These are phyloP conservation scores for Kuraishia floccosa DNA, from an alignment of 805 yeast species.

Conservation along the genomic window DNA sequence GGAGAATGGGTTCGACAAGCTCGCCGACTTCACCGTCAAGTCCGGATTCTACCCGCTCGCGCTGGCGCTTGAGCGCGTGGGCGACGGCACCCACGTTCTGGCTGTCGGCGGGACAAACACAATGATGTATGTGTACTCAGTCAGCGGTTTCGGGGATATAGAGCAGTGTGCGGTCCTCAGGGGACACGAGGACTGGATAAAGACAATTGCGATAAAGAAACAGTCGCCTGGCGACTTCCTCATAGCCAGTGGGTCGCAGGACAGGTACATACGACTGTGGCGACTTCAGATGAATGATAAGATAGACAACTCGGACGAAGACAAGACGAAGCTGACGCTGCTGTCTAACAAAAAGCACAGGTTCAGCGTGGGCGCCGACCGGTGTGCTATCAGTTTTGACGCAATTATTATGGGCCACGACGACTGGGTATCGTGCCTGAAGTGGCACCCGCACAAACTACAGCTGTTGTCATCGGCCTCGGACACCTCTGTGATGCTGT, in stretches of 20 bases:
- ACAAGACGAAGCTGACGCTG: constrained; percentile 34
- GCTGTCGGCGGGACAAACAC: constrained; percentile 69
- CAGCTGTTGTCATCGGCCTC: constrained; percentile 78
- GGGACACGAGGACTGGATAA: constrained; percentile 98
- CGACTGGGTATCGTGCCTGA: constrained; percentile 85
- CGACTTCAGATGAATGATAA: constrained; percentile 45
- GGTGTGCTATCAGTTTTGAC: constrained; percentile 65
- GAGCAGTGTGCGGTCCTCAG: constrained; percentile 40
- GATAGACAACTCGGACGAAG: constrained; percentile 49
- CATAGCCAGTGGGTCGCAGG: constrained; percentile 88
- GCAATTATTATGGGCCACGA: constrained; percentile 97
- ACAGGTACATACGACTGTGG: constrained; percentile 88
- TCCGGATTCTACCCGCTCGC: constrained; percentile 39
- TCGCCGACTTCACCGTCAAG: constrained; percentile 22
- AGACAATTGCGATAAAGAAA: constrained; percentile 51
- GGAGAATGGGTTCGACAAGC: constrained; percentile 11
- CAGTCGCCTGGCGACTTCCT: constrained; percentile 39
- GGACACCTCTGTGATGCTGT: constrained; percentile 85
- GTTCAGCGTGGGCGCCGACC: constrained; percentile 27
- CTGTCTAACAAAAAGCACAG: constrained; percentile 67
- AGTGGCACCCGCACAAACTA: constrained; percentile 64
- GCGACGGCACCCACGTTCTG: constrained; percentile 27
- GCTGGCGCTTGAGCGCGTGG: constrained; percentile 20
- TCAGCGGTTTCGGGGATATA: constrained; percentile 4
- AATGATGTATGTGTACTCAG: constrained; percentile 39